Evolutionary conservation across 306 rosid species (phyloP), one percentile per base, ranked within the genome.

Genomic region (Citrullus amarus): DNA sequence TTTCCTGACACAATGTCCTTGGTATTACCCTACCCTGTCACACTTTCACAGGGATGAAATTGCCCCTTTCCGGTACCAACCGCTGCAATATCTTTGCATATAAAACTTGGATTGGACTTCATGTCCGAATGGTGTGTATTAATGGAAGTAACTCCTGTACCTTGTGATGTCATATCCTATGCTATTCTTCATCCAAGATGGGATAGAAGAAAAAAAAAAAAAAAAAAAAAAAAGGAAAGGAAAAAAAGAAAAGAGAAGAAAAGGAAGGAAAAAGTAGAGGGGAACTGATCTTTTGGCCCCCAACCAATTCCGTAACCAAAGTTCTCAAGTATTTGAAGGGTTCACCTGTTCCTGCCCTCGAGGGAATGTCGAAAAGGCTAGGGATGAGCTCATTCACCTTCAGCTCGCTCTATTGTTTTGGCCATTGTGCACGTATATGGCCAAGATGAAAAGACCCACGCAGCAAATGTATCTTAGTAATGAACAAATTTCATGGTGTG

Each of bases 1-100:
- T 88, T 78, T 89, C 97, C 80, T 95, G 91, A 95, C 85, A 51
- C 77, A 38, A 8, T 15, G 14, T 16, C 60, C 44, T 65, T 48
- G 44, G 77, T 30, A 72, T 30, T 50, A 53, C 14, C 56, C 16
- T 72, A 13, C 43, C 61, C 44, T 16, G 6, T 30, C 22, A 50
- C 17, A 72, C 61, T 43, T 17, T 17, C 22, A 25, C 20, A 25
- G 44, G 61, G 41, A 72, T 30, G 30, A 50, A 48, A 72, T 17
- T 16, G 28, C 28, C 28, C 60, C 43, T 2, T 3, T 30, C 8
- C 3, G 51, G 16, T 68, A 50, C 75, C 9, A 54, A 41, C 10
- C 2, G 16, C 46, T 8, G 61, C 60, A 46, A 50, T 25, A 46
- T 71, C 38, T 71, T 46, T 48, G 76, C 58, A 46, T 28, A 68